Conservation (phyloP, 768 basidiomycete genomes). For the Leucosporidium yakuticum region DNA sequence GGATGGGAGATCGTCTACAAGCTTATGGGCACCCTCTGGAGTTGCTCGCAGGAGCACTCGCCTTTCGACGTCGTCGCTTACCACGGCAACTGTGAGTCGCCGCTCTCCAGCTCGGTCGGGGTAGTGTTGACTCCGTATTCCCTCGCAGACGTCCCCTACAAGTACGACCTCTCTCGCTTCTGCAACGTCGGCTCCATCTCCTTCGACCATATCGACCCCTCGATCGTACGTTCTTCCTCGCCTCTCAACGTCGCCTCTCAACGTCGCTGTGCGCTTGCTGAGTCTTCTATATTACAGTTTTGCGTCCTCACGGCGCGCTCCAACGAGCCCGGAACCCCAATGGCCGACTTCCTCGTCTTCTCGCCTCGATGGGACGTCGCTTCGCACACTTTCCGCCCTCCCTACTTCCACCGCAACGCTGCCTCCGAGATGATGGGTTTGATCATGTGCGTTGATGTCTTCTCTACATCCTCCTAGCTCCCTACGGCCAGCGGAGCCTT, state of each 20-base stretch:
- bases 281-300: constrained; percentile 36
- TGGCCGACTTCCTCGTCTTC: constrained; percentile 63
- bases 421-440: constrained; percentile 62
- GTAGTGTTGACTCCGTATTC: not conserved
- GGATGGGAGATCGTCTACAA: constrained; percentile 54
- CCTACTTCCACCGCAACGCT: constrained; percentile 49
- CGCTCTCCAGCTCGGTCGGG: not conserved
- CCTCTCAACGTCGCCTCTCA: not conserved
- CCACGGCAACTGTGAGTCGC: constrained; percentile 51
- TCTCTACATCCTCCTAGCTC: not conserved
- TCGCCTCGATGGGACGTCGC: constrained; percentile 62
- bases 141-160: constrained; percentile 53
- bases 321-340: constrained; percentile 54
- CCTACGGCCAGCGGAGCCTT: not conserved
- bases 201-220: constrained; percentile 64
- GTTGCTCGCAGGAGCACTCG: constrained; percentile 39
- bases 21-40: constrained; percentile 35
- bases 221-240: constrained; percentile 43
- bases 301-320: constrained; percentile 63
- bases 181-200: constrained; percentile 58
- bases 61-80: constrained; percentile 69
- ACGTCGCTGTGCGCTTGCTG: too few relatives aligned
- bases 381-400: constrained; percentile 56
- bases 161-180: constrained; percentile 38
- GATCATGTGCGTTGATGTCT: constrained; percentile 44